Evolutionary conservation across 2,329 filamentous ascomycete genomes (phyloP).

Genomic region (Cladosporium velox): DNA sequence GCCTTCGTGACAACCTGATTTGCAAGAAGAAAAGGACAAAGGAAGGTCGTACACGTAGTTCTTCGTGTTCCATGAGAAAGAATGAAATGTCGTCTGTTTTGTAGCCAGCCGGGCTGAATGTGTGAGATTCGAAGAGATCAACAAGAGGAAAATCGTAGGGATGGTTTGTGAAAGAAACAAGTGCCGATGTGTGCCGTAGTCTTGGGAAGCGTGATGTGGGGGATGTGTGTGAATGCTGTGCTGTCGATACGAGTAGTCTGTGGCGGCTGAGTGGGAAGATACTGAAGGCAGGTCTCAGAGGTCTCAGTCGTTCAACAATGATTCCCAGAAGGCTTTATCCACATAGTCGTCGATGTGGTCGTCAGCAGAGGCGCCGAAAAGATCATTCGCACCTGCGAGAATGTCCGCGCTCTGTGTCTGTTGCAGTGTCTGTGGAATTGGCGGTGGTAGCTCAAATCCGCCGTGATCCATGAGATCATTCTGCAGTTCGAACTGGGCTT

Average conservation of each 20-base stretch:
- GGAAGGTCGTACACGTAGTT: background rate
- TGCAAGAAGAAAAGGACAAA: background rate
- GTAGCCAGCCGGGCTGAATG: background rate
- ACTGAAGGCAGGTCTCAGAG: background rate
- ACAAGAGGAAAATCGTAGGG: background rate
- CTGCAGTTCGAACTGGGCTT: background rate
- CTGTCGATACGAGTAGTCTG: background rate
- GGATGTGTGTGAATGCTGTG: background rate
- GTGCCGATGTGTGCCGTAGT: background rate
- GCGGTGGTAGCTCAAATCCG: background rate
- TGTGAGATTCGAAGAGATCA: background rate
- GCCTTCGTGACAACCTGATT: background rate
- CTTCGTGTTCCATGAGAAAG: background rate
- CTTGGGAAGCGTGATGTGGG: background rate
- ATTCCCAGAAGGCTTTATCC: background rate
- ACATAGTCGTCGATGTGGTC: background rate
- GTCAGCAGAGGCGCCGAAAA: background rate
- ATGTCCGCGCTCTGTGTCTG: background rate
- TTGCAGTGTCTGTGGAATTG: background rate
- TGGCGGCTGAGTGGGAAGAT: background rate
- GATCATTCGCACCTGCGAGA: background rate
- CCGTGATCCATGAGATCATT: background rate
- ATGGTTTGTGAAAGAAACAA: background rate
- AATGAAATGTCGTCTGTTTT: background rate
- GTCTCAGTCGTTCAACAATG: background rate